A percentile compares a stretch with the other conserved stretches of the same genome.
Evolutionary conservation across 768 basidiomycete genomes (phyloP).

Genomic region (Podaxis sp.): DNA sequence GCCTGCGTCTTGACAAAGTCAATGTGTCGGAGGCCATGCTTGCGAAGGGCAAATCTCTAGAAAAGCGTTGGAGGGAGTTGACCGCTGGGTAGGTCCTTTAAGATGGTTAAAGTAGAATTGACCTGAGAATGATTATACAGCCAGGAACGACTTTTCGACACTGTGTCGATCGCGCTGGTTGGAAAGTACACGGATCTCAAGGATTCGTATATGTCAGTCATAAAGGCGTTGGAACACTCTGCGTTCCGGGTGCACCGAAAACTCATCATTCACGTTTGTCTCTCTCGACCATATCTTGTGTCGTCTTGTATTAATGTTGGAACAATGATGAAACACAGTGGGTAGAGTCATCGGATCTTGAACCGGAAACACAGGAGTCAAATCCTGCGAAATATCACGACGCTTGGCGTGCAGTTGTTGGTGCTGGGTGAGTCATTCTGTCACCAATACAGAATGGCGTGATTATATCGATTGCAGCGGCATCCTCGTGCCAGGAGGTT

Average conservation of each 20-base stretch:
- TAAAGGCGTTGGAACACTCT: conserved; percentile 95
- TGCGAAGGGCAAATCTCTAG: conserved; percentile 64
- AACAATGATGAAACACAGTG: conserved; percentile 50
- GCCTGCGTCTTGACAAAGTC: conserved; percentile 71
- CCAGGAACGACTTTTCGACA: conserved; percentile 91
- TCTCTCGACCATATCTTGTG: not conserved
- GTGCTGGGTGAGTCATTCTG: conserved; percentile 64
- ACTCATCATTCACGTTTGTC: conserved; percentile 72
- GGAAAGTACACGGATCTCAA: conserved; percentile 97
- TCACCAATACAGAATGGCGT: not conserved
- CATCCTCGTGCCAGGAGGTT: conserved; percentile 96
- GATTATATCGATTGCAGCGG: conserved; percentile 50
- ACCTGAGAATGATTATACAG: conserved; percentile 38
- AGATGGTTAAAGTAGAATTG: not conserved
- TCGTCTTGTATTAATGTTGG: not conserved
- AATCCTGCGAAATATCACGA: conserved; percentile 91
- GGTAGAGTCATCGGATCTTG: conserved; percentile 94
- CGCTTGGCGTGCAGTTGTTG: conserved; percentile 90
- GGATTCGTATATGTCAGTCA: conserved; percentile 98
- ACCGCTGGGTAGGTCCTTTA: conserved; percentile 64
- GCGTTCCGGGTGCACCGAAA: conserved; percentile 90
- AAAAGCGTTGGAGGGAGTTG: conserved; percentile 77
- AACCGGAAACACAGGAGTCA: conserved; percentile 74
- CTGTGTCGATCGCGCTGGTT: conserved; percentile 86
- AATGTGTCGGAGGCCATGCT: conserved; percentile 54